Conservation (phyloP, 768 basidiomycete genomes). For the Leccinum fibrillosum region DNA sequence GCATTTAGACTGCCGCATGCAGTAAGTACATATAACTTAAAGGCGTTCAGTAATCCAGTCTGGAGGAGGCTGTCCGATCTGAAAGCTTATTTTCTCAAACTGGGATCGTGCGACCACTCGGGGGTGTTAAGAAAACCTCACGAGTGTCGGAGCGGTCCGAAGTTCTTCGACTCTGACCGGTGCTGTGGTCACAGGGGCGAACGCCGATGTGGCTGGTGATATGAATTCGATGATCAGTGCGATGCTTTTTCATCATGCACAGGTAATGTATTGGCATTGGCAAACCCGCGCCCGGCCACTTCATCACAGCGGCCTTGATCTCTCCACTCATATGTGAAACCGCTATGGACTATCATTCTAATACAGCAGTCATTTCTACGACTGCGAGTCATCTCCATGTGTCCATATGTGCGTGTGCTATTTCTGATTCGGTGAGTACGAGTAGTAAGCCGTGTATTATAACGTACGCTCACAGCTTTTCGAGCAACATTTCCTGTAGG, state of each 20-base stretch:
- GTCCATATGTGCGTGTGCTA: background rate
- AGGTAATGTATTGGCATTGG: background rate
- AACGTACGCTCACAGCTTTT: background rate
- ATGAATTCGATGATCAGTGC: background rate
- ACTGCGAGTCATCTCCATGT: background rate
- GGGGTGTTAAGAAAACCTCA: background rate
- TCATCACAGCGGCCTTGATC: background rate
- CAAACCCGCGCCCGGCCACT: background rate
- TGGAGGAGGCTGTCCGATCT: background rate
- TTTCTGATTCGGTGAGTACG: background rate
- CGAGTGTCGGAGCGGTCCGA: background rate
- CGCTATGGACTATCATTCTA: background rate
- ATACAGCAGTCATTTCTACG: background rate
- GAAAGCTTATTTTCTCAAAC: conserved; percentile 6
- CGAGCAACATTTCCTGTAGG: background rate
- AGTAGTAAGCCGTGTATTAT: background rate
- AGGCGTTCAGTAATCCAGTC: background rate
- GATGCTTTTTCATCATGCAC: background rate
- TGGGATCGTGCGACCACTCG: background rate
- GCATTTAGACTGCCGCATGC: background rate
- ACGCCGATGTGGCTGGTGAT: background rate
- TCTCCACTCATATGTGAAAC: background rate
- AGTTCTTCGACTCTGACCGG: background rate
- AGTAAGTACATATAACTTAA: background rate
- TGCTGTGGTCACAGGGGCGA: background rate